A percentile compares a stretch with the other conserved stretches of the same genome.
These are phyloP conservation scores for Helminthosporium solani DNA, from an alignment of 2,329 filamentous ascomycete species.

Conservation along the genomic window DNA sequence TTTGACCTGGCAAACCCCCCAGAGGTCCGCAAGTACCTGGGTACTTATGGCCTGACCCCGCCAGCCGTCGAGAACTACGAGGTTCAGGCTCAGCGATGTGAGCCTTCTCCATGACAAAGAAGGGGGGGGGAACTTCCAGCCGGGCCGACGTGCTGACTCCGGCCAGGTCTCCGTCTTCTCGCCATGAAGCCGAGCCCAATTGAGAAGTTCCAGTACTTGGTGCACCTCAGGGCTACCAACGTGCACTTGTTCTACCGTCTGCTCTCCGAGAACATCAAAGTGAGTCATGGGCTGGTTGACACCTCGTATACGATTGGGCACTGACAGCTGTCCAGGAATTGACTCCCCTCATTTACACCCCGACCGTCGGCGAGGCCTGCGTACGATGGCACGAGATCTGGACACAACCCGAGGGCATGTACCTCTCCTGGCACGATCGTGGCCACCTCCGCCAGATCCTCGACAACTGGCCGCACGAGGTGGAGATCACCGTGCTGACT, in stretches of 20 bases:
- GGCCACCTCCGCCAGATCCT: slow-evolving; percentile 87
- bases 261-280: slow-evolving; percentile 70
- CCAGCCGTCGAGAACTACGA: slow-evolving; percentile 54
- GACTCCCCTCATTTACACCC: slow-evolving; percentile 83
- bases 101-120: too few species aligned
- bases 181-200: slow-evolving; percentile 67
- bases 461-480: slow-evolving; percentile 89
- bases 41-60: slow-evolving; percentile 55
- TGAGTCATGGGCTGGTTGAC: slow-evolving; percentile 18
- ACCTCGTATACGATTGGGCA: neutral
- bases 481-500: slow-evolving; percentile 95
- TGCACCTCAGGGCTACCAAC: slow-evolving; percentile 72
- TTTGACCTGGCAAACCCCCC: slow-evolving; percentile 52
- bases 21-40: slow-evolving; percentile 53
- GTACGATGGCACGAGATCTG: slow-evolving; percentile 95
- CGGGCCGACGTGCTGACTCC: slow-evolving; percentile 43
- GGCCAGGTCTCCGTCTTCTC: slow-evolving; percentile 71
- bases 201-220: slow-evolving; percentile 83
- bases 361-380: slow-evolving; percentile 93
- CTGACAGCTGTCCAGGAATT: slow-evolving; percentile 60
- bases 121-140: neutral
- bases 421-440: slow-evolving; percentile 92
- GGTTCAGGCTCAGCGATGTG: slow-evolving; percentile 53
- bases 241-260: slow-evolving; percentile 79
- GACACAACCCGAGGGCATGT: slow-evolving; percentile 90